Evolutionary conservation across 805 yeast species (phyloP), one percentile per base, ranked within the genome.

Genomic region (Wickerhamomyces canadensis): DNA sequence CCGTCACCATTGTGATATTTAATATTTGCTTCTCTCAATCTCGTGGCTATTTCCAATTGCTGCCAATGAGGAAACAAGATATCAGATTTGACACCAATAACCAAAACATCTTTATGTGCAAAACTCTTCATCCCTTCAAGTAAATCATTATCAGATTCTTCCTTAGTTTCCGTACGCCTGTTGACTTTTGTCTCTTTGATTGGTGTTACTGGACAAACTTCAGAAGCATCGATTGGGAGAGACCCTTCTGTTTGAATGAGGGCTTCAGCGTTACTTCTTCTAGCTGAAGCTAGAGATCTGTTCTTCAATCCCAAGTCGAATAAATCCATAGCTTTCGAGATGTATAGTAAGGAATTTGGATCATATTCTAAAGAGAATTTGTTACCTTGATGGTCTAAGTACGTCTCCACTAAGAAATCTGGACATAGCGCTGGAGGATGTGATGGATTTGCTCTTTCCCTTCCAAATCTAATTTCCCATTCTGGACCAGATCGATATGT

Each of bases 401-500:
- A 89, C 1, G 96, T 89, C 58, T 89, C 97, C 34, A 89, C 89
- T 42, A 88, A 62, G 57, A 87, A 89, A 55, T 89, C 97, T 0
- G 97, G 95, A 58, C 97, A 89, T 23, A 89, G 65, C 0, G 95
- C 95, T 3, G 96, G 96, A 12, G 82, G 74, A 43, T 68, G 69
- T 1, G 77, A 64, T 15, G 87, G 91, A 54, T 86, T 88, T 0
- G 94, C 82, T 42, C 97, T 68, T 49, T 83, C 86, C 38, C 94
- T 76, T 4, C 96, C 96, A 58, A 89, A 89, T 42, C 97, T 66
- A 43, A 79, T 76, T 58, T 89, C 97, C 97, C 97, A 89, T 61
- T 89, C 97, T 2, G 97, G 97, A 3, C 97, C 97, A 1, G 95
- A 85, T 48, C 97, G 70, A 59, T 89, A 89, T 0, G 96, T 87